These are phyloP conservation scores for Wickerhamomyces pijperi DNA, from an alignment of 805 yeast species.

Conservation along the genomic window DNA sequence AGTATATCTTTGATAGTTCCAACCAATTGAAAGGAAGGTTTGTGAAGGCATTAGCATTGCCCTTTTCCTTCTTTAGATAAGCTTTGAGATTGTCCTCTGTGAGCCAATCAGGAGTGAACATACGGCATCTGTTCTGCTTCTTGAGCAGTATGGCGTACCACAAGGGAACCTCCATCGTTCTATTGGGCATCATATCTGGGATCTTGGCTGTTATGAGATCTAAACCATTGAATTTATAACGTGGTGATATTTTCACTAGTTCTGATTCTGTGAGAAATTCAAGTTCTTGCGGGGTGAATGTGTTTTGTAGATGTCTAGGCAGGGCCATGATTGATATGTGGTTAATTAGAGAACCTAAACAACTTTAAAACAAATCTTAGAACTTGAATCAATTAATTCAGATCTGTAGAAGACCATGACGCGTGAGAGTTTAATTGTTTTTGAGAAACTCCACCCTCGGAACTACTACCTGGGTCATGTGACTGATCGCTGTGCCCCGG, in stretches of 20 bases:
- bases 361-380: no score
- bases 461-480: no score
- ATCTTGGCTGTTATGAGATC: conserved; percentile 49
- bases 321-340: conserved; percentile 58
- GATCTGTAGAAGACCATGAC: no score
- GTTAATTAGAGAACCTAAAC: no score
- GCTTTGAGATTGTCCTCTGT: conserved; percentile 39
- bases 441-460: no score
- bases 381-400: no score
- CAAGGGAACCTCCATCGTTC: conserved; percentile 60
- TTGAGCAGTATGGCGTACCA: conserved; percentile 84
- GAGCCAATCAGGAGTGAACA: conserved; percentile 84
- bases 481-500: no score
- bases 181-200: conserved; percentile 56
- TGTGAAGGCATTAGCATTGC: conserved; percentile 47
- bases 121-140: conserved; percentile 75
- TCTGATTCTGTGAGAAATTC: conserved; percentile 82
- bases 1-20: conserved; percentile 60
- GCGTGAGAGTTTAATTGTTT: no score
- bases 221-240: conserved; percentile 57
- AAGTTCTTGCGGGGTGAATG: conserved; percentile 67
- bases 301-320: conserved; percentile 40
- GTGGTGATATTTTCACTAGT: conserved; percentile 61
- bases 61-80: conserved; percentile 57
- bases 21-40: conserved; percentile 83